Evolutionary conservation across 2,329 filamentous ascomycete genomes (phyloP), one percentile per base, ranked within the genome.

Genomic region (Tolypocladium pustulatum): DNA sequence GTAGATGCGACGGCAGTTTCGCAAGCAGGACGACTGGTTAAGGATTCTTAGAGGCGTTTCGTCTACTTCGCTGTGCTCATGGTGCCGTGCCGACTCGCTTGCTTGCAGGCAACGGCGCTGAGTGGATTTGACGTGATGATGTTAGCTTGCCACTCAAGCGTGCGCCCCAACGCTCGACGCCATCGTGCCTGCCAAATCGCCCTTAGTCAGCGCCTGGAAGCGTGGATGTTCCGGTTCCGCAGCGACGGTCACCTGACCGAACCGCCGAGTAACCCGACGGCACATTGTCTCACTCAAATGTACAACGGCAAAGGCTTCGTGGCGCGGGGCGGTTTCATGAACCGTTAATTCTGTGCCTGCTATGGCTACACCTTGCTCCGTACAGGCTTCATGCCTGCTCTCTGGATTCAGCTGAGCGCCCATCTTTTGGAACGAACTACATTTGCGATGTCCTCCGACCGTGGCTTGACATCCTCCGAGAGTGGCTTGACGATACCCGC

Each of bases 1-100:
- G 9, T 4, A 7, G 30, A 34, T 34, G 49, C 30, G 30, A 22
- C 49, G 30, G 49, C 49, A 22, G 49, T 12, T n/a, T 10, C 30
- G 49, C 20, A 10, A 17, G 49, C 9, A 34, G 30, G 3, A 22
- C 34, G 20, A 1, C 49, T 37, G 32, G 46, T 57, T 34, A 25
- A 37, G 20, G n/a, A 8, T 32, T 46, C 40, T 40, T 30, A 22
- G 53, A 53, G 30, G 43, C 32, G n/a, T 52, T 46, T 51, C 58
- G 54, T 51, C 59, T 63, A 65, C 57, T 55, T 60, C 57, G 54
- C 57, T 54, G 57, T 57, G 58, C 57, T 61, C 64, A 65, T 65
- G 54, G 40, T 64, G 62, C 58, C 58, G 59, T 54, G 53, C 32
- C 53, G 58, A 34, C 38, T 58, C 37, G 20, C 25, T n/a, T 20